phyloP scores from a whole-genome alignment of 2,329 filamentous ascomycete genomes.

The Cadophora gregata region DNA sequence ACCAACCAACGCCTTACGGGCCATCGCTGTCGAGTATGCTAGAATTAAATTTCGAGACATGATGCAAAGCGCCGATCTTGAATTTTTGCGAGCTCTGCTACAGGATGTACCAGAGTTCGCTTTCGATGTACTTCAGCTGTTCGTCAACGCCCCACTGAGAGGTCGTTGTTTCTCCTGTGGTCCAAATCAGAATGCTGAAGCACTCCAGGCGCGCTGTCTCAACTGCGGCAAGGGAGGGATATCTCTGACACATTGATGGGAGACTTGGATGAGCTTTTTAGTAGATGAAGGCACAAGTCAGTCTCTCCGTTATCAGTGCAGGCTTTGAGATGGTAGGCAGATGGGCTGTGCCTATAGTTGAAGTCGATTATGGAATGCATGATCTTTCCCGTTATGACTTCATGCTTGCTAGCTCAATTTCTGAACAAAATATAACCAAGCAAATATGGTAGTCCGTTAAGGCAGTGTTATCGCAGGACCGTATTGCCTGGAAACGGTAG shows the following conservation, averaged over 20 bases:
- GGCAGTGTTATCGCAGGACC: too few species aligned
- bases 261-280: conserved; percentile 8
- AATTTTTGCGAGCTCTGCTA: neutral
- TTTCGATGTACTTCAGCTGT: neutral
- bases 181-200: conserved; percentile 28
- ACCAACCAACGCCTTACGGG: neutral
- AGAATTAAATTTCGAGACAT: neutral
- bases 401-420: too few species aligned
- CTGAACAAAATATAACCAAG: too few species aligned
- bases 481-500: too few species aligned
- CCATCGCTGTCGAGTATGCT: neutral
- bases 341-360: too few species aligned
- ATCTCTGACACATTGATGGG: neutral
- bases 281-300: too few species aligned
- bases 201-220: conserved; percentile 28
- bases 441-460: too few species aligned
- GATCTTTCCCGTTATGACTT: too few species aligned
- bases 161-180: conserved; percentile 28
- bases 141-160: conserved; percentile 11
- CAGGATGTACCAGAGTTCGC: neutral
- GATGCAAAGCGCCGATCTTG: neutral
- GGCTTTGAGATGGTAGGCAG: too few species aligned
- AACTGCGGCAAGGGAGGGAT: conserved; percentile 26
- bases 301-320: too few species aligned
- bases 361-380: too few species aligned